A percentile compares a stretch with the other conserved stretches of the same genome.
Conservation (phyloP, 2,329 filamentous ascomycete genomes). For the Talaromyces funiculosus region DNA sequence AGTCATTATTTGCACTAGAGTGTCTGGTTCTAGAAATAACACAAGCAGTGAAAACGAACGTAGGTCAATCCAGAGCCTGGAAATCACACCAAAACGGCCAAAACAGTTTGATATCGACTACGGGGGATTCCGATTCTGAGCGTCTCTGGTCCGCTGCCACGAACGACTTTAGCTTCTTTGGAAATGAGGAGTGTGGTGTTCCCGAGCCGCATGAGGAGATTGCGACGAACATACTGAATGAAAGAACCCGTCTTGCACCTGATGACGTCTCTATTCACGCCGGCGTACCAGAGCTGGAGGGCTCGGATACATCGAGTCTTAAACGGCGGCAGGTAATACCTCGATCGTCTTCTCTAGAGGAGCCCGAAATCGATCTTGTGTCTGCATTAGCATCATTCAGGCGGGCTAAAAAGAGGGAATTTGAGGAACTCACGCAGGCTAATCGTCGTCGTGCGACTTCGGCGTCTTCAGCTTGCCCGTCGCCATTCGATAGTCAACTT, state of each 20-base stretch:
- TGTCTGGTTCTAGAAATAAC: constrained; percentile 54
- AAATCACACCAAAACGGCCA: constrained; percentile 42
- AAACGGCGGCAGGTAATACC: constrained; percentile 1
- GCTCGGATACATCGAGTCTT: background rate
- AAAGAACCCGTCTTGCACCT: constrained; percentile 40
- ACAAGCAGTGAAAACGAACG: constrained; percentile 22
- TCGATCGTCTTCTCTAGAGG: constrained; percentile 8
- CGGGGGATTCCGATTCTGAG: constrained; percentile 55
- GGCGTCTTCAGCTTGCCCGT: background rate
- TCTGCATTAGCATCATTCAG: constrained; percentile 51
- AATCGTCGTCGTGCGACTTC: constrained; percentile 17
- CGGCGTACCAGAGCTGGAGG: constrained; percentile 15
- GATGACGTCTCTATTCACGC: constrained; percentile 20
- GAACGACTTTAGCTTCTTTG: constrained; percentile 58
- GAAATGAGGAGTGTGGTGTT: constrained; percentile 51
- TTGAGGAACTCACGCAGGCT: constrained; percentile 32
- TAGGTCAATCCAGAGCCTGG: constrained; percentile 24
- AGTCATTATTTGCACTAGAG: constrained; percentile 50
- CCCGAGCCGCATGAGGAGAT: constrained; percentile 35
- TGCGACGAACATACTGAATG: constrained; percentile 36
- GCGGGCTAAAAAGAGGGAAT: constrained; percentile 47
- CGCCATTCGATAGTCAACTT: constrained; percentile 20
- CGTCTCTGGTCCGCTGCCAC: constrained; percentile 55
- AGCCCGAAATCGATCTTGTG: constrained; percentile 45
- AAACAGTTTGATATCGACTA: constrained; percentile 49